Base-by-base conservation (phyloP, 441 rosid genomes). In the Arabidopsis lyrata region DNA sequence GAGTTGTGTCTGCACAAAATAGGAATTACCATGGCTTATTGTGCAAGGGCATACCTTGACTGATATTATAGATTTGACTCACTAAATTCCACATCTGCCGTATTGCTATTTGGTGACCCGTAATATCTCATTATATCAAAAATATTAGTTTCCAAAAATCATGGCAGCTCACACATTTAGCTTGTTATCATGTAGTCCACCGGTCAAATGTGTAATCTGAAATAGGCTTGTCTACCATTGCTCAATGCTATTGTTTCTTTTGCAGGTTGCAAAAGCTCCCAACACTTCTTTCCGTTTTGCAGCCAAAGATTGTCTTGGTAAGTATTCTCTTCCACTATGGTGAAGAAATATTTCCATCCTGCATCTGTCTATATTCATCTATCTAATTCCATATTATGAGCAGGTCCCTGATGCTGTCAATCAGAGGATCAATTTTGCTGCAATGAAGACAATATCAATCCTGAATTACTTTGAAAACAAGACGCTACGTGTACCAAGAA, bases 241-340 rank as follows among this genome's bases (percentile, higher is more conserved):
- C 42, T 64, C 3, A 41, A 41, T 32, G 15, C 13, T 36, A 14
- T 75, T 14, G 48, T 4, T 67, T n/a, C 4, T 75, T 48, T 41
- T 79, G 65, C 77, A 89, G 97, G 77, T 69, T 66, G 72, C 77
- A 76, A 48, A 89, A 87, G 77, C 68, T 83, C 70, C 79, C 77
- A 57, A 77, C 81, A 14, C 83, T 90, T 38, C 59, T 92, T 63
- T 80, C 78, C 74, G 14, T 72, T 5, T 76, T 95, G 86, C 87
- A 81, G 70, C 99, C 94, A 9, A 89, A 88, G 78, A 68, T 68
- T 57, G 81, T 88, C 68, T 74, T 86, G 91, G 97, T 95, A 89
- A 78, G 18, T 13, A 27, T 38, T 72, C 22, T 49, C 44, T 62
- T 57, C 13, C 32, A 42, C 59, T 44, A 31, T 60, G 24, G 60